Conservation (phyloP, 1,284 basidiomycete genomes). For the Naganishia sp. region DNA sequence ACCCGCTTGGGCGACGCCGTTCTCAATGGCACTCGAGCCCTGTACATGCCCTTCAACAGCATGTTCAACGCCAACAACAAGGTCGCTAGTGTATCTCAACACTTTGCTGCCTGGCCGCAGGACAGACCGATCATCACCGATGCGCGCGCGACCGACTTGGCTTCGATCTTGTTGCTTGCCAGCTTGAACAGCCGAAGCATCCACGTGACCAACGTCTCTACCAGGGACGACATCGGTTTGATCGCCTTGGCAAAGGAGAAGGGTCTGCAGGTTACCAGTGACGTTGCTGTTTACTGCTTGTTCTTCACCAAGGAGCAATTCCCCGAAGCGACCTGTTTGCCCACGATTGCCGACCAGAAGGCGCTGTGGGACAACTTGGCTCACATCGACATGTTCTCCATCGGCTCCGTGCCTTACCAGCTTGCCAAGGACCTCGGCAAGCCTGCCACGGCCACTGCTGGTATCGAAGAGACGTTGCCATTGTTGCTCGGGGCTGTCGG, state of each 20-base stretch:
- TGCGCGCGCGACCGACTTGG: conserved; percentile 87
- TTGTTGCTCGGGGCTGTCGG: conserved; percentile 84
- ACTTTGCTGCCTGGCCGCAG: conserved; percentile 86
- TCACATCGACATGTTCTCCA: conserved; percentile 86
- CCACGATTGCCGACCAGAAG: conserved; percentile 74
- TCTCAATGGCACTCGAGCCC: conserved; percentile 72
- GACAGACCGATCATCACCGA: conserved; percentile 94
- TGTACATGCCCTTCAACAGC: conserved; percentile 78
- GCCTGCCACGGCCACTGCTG: conserved; percentile 69
- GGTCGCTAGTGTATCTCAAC: conserved; percentile 68
- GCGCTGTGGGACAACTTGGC: conserved; percentile 85
- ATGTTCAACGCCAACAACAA: conserved; percentile 60
- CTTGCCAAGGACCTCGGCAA: conserved; percentile 71
- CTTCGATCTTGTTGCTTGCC: conserved; percentile 88
- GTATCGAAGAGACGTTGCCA: conserved; percentile 84
- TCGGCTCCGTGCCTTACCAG: conserved; percentile 79
- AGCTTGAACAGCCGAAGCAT: conserved; percentile 86
- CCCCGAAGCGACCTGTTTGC: conserved; percentile 68
- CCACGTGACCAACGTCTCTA: conserved; percentile 91
- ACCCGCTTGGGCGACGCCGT: conserved; percentile 69
- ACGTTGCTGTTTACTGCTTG: conserved; percentile 88
- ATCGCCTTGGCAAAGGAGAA: conserved; percentile 95
- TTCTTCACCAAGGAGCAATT: conserved; percentile 84
- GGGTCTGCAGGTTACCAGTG: conserved; percentile 91
- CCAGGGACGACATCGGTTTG: conserved; percentile 81